Evolutionary conservation across 2,329 filamentous ascomycete genomes (phyloP).

Genomic region (Fusarium udum): DNA sequence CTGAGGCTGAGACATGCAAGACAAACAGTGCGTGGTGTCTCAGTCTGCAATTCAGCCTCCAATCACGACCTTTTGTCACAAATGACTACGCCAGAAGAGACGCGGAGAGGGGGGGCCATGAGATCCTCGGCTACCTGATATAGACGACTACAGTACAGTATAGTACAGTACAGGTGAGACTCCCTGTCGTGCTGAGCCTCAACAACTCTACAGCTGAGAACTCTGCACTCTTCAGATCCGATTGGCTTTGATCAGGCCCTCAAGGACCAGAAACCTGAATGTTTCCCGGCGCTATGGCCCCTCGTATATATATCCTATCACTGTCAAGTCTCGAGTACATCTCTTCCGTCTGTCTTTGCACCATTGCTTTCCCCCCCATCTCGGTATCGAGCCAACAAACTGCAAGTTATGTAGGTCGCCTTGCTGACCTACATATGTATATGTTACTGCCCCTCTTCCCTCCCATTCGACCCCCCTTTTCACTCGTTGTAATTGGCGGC

Average conservation of each 20-base stretch:
- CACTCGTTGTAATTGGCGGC: background rate
- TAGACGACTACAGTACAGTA: background rate
- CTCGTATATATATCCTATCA: background rate
- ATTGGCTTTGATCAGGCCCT: background rate
- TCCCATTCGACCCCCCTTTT: background rate
- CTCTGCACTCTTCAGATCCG: background rate
- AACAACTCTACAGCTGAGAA: conserved; percentile 1
- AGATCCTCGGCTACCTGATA: conserved; percentile 6
- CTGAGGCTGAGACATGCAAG: conserved; percentile 31
- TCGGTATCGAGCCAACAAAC: background rate
- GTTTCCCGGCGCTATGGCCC: background rate
- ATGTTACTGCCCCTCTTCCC: background rate
- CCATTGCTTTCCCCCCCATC: background rate
- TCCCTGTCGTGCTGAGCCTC: conserved; percentile 15
- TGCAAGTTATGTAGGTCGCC: background rate
- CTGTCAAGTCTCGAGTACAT: background rate
- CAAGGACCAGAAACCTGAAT: background rate
- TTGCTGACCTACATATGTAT: background rate
- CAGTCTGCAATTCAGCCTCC: background rate
- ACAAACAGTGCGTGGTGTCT: conserved; percentile 21
- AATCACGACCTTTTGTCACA: conserved; percentile 19
- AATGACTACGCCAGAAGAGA: background rate
- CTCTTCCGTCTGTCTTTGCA: background rate
- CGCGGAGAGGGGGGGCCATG: background rate
- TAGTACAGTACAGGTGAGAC: background rate